A percentile compares a stretch with the other conserved stretches of the same genome.
phyloP scores from a whole-genome alignment of 495 filamentous ascomycete genomes.

The Articulospora tetracladia region DNA sequence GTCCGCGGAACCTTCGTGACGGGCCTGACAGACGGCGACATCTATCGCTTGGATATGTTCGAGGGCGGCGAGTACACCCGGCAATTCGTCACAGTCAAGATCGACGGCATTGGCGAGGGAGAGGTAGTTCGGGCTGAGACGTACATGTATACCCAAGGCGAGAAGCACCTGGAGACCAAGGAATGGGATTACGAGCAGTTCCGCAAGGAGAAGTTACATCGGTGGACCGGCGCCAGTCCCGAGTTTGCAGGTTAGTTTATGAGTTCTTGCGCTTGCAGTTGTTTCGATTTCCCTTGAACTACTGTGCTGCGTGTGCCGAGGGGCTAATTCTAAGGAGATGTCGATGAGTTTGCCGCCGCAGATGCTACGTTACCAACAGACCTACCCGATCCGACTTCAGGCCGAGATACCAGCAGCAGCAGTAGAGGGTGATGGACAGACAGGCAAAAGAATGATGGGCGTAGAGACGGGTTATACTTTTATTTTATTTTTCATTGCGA shows the following conservation, averaged over 20 bases:
- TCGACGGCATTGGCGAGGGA: slow-evolving; percentile 36
- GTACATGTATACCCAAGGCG: slow-evolving; percentile 66
- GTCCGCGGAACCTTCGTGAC: slow-evolving; percentile 79
- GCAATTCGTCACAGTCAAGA: slow-evolving; percentile 51
- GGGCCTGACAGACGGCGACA: slow-evolving; percentile 73
- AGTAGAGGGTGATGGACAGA: neutral
- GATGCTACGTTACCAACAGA: neutral
- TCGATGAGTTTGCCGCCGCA: neutral
- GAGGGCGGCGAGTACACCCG: slow-evolving; percentile 76
- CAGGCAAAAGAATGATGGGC: neutral
- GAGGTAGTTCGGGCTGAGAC: slow-evolving; percentile 58
- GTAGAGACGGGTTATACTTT: neutral
- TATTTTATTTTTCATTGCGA: neutral
- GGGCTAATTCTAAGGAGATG: neutral
- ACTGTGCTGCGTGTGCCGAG: neutral
- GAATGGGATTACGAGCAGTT: slow-evolving; percentile 87
- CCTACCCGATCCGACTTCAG: slow-evolving; percentile 4
- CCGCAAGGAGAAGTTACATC: slow-evolving; percentile 58
- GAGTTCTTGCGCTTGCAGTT: neutral
- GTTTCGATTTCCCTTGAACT: neutral
- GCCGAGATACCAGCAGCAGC: neutral
- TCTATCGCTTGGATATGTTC: slow-evolving; percentile 74
- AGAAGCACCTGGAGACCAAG: slow-evolving; percentile 49
- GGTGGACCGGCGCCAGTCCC: slow-evolving; percentile 42
- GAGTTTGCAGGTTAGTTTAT: slow-evolving; percentile 21